Evolutionary conservation across 2,329 filamentous ascomycete genomes (phyloP).

Genomic region (Geosmithia morbida): DNA sequence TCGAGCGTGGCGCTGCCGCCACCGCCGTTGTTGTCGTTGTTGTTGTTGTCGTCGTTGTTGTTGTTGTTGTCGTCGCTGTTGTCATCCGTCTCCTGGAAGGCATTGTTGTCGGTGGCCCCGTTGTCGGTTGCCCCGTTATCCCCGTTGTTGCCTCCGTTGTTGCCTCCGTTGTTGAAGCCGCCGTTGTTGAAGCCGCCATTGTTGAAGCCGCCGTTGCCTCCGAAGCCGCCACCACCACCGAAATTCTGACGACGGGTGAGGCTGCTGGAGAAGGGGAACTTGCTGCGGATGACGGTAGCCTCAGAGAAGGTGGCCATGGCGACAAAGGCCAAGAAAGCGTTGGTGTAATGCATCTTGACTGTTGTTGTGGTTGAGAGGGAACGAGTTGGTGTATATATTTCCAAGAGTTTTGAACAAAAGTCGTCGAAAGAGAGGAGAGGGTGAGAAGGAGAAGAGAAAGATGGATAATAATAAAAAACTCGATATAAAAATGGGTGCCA

Average conservation of each 20-base stretch:
- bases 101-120: constrained; percentile 6
- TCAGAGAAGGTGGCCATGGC: constrained; percentile 25
- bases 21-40: constrained; percentile 5
- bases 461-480: constrained; percentile 1
- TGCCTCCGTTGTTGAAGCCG: constrained; percentile 4
- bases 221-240: neutral
- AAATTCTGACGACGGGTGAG: constrained; percentile 18
- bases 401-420: constrained; percentile 7
- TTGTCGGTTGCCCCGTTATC: constrained; percentile 6
- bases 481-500: constrained; percentile 1
- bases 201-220: neutral
- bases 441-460: constrained; percentile 5
- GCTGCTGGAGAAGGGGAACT: constrained; percentile 12
- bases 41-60: constrained; percentile 5
- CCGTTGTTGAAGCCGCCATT: neutral
- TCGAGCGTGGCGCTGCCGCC: constrained; percentile 15
- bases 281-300: constrained; percentile 20
- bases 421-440: constrained; percentile 12
- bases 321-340: constrained; percentile 26
- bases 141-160: neutral
- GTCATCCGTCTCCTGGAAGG: constrained; percentile 7
- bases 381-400: constrained; percentile 6
- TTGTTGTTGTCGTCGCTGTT: constrained; percentile 5
- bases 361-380: neutral
- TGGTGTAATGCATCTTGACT: constrained; percentile 30